Percentiles rank a stretch among this genome's conserved stretches.
Evolutionary conservation across 225 moss, liverwort and hornwort genomes (phyloP).

Genomic region (Physcomitrium patens): DNA sequence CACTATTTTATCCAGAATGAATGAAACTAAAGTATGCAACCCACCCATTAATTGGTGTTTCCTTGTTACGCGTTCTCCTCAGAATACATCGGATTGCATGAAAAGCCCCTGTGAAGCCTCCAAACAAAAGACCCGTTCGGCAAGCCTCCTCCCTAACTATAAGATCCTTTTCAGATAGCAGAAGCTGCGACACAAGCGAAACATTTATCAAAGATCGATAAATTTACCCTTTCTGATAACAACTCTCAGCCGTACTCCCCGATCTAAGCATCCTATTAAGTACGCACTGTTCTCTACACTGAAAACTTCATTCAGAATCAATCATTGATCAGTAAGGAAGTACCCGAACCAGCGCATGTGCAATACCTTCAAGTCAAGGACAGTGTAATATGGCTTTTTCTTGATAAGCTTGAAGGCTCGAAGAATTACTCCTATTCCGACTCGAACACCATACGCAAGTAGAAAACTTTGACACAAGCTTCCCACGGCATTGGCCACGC

Average conservation of each 20-base stretch:
- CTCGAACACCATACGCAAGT: conserved; percentile 88
- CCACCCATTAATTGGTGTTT: conserved; percentile 79
- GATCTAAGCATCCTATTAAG: neutral
- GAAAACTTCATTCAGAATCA: neutral
- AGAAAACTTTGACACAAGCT: conserved; percentile 92
- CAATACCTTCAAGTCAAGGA: conserved; percentile 83
- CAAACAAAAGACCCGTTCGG: conserved; percentile 81
- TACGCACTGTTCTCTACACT: conserved; percentile 1
- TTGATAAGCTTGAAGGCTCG: conserved; percentile 87
- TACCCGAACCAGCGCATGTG: conserved; percentile 6
- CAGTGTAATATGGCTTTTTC: conserved; percentile 70
- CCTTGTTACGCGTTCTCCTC: conserved; percentile 70
- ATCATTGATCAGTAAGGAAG: conserved; percentile 6
- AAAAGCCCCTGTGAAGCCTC: conserved; percentile 77
- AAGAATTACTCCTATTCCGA: conserved; percentile 85
- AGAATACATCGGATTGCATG: conserved; percentile 88
- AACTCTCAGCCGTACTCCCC: neutral
- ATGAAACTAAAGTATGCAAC: conserved; percentile 14
- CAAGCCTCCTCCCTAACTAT: conserved; percentile 95
- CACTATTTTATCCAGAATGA: no score
- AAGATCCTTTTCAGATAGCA: conserved; percentile 80
- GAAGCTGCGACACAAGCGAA: conserved; percentile 54
- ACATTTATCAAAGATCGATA: conserved; percentile 15
- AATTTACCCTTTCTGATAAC: neutral
- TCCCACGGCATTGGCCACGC: conserved; percentile 86